Evolutionary conservation across 768 basidiomycete species (phyloP).

Genomic region (Rhizopogon vinicolor): DNA sequence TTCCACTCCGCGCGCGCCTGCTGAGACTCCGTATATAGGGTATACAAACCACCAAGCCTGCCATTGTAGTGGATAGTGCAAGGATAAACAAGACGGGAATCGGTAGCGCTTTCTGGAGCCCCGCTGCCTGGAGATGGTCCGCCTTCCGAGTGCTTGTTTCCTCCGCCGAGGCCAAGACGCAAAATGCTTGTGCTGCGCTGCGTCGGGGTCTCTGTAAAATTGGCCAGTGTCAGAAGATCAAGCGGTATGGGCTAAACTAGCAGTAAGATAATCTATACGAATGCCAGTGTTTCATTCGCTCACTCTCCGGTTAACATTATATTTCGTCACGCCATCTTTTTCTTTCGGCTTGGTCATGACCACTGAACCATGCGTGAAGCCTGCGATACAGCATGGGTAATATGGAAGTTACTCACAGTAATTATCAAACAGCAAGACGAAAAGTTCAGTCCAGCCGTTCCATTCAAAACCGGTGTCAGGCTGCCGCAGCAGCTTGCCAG

Average conservation of each 20-base stretch:
- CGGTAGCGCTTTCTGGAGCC: conserved; percentile 39
- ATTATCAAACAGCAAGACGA: conserved; percentile 91
- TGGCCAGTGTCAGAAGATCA: conserved; percentile 81
- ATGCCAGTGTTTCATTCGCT: conserved; percentile 16
- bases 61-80: conserved; percentile 89
- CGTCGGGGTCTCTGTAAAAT: conserved; percentile 75
- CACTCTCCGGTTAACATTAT: conserved; percentile 77
- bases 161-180: conserved; percentile 49
- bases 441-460: conserved; percentile 88
- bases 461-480: conserved; percentile 86
- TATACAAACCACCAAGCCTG: conserved; percentile 80
- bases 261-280: not conserved
- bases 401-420: conserved; percentile 57
- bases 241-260: conserved; percentile 79
- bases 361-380: conserved; percentile 40
- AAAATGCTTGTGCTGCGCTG: conserved; percentile 73
- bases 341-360: conserved; percentile 86
- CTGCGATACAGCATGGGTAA: not conserved
- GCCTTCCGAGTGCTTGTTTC: conserved; percentile 29
- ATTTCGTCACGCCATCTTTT: conserved; percentile 69
- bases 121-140: conserved; percentile 22
- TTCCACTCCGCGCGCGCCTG: conserved; percentile 85
- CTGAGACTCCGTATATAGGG: conserved; percentile 80
- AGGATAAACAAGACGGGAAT: conserved; percentile 79
- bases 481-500: conserved; percentile 79